Percentiles rank a stretch among this genome's conserved stretches.
phyloP scores from a whole-genome alignment of 805 yeast species.

The Starmerella tilneyi region DNA sequence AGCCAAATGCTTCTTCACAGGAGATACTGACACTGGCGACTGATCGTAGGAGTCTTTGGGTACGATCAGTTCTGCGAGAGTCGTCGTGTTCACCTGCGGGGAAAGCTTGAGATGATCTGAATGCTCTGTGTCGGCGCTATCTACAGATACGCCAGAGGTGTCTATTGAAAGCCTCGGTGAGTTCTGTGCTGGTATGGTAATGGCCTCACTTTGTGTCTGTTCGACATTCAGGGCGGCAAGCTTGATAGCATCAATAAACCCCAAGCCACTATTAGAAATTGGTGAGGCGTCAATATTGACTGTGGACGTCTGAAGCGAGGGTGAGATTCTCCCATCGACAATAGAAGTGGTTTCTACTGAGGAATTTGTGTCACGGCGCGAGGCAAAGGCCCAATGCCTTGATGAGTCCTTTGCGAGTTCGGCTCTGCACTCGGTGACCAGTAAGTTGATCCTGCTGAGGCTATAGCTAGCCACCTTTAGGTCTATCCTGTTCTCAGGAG shows the following conservation, averaged over 20 bases:
- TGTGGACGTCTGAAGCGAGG: slow-evolving; percentile 8
- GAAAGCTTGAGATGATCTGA: neutral
- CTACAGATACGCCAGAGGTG: neutral
- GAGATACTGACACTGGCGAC: neutral
- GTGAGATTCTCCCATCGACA: neutral
- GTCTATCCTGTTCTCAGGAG: neutral
- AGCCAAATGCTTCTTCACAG: neutral
- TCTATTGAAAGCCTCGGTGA: neutral
- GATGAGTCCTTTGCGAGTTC: neutral
- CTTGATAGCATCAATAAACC: slow-evolving; percentile 17
- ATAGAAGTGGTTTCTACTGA: neutral
- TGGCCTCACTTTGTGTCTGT: neutral
- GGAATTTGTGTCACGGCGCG: neutral
- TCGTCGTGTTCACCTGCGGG: neutral
- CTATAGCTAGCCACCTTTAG: neutral
- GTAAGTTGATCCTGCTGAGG: slow-evolving; percentile 1
- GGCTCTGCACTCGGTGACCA: neutral
- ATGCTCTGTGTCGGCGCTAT: neutral
- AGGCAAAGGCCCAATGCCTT: neutral
- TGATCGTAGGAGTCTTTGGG: neutral
- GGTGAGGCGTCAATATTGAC: slow-evolving; percentile 10
- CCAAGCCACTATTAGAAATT: neutral
- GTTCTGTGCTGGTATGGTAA: neutral
- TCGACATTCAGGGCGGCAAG: slow-evolving; percentile 11
- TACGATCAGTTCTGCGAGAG: neutral